These are phyloP conservation scores for Sclerotinia sclerotiorum DNA, from an alignment of 2,329 filamentous ascomycete genomes.

Conservation along the genomic window DNA sequence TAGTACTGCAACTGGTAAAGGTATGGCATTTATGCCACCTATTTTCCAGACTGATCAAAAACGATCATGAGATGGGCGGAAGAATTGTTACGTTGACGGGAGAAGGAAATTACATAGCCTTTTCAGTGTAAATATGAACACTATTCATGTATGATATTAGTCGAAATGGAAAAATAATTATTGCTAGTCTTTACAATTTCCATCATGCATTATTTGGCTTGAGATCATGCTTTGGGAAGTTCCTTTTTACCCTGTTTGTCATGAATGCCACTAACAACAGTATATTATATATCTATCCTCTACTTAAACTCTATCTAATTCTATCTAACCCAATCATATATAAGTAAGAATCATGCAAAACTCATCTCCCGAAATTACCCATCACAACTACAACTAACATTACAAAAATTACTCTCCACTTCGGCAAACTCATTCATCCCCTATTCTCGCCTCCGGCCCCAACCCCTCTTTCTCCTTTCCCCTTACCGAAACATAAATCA, in stretches of 20 bases:
- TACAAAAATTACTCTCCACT: neutral
- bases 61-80: neutral
- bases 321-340: neutral
- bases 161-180: neutral
- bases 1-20: slow-evolving; percentile 35
- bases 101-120: neutral
- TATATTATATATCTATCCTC: neutral
- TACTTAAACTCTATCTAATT: neutral
- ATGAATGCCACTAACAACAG: neutral
- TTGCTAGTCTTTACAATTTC: neutral
- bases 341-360: neutral
- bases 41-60: slow-evolving; percentile 37
- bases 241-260: neutral
- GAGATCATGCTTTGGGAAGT: neutral
- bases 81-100: neutral
- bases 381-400: neutral
- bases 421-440: neutral
- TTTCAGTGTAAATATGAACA: neutral
- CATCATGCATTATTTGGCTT: neutral
- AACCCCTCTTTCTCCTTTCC: neutral
- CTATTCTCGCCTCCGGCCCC: neutral
- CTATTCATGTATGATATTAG: slow-evolving; percentile 11
- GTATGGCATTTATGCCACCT: slow-evolving; percentile 43
- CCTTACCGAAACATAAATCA: neutral
- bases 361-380: neutral